A percentile compares a stretch with the other conserved stretches of the same genome.
phyloP scores from a whole-genome alignment of 192 early-diverging fungal species.

The Rhizoclosmatium sp. region DNA sequence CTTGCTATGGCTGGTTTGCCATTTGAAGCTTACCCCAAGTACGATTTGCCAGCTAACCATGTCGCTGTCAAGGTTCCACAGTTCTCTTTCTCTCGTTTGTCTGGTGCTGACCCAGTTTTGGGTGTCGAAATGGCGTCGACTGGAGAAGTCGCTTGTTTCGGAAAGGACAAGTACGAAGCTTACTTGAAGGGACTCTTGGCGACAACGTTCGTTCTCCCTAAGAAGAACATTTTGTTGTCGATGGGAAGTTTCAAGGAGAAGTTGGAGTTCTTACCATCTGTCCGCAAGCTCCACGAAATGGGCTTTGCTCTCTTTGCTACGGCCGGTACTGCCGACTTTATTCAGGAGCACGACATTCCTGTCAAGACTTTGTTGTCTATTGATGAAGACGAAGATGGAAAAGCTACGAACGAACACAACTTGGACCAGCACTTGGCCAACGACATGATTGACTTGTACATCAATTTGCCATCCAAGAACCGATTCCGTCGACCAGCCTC shows the following conservation, averaged over 20 bases:
- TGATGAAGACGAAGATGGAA: conserved; percentile 62
- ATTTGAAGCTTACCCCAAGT: conserved; percentile 79
- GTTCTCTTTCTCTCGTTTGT: conserved; percentile 94
- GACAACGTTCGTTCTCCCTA: conserved; percentile 90
- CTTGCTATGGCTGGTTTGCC: conserved; percentile 89
- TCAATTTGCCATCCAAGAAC: conserved; percentile 99
- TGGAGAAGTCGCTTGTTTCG: conserved; percentile 98
- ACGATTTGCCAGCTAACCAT: conserved; percentile 78
- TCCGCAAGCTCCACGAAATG: conserved; percentile 79
- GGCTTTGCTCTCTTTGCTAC: conserved; percentile 97
- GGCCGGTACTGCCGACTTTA: conserved; percentile 95
- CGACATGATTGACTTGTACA: conserved; percentile 97
- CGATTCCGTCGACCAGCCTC: conserved; percentile 92
- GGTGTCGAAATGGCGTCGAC: conserved; percentile 99
- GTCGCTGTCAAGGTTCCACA: conserved; percentile 95
- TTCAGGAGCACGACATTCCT: conserved; percentile 91
- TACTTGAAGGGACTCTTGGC: conserved; percentile 95
- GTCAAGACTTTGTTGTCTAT: conserved; percentile 91
- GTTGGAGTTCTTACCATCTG: conserved; percentile 91
- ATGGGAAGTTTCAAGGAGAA: conserved; percentile 99
- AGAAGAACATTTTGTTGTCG: conserved; percentile 96
- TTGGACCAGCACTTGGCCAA: conserved; percentile 94
- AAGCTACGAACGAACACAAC: conserved; percentile 77
- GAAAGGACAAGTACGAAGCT: conserved; percentile 96
- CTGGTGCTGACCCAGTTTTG: conserved; percentile 96